Evolutionary conservation across 306 rosid genomes (phyloP).

Genomic region (Fagus crenata): DNA sequence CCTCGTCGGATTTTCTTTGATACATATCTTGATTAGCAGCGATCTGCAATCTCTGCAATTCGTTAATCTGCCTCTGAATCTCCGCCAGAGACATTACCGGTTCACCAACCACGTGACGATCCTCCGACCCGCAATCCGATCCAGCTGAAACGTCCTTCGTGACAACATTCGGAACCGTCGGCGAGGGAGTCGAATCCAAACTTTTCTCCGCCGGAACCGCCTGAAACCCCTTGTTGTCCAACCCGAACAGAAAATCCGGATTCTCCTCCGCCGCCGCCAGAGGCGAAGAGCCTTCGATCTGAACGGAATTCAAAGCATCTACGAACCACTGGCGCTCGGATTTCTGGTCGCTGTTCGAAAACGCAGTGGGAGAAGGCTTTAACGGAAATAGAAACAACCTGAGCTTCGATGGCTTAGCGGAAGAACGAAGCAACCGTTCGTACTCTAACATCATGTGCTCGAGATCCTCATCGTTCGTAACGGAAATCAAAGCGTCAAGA

Average conservation of each 20-base stretch:
- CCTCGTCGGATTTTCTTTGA: conserved; percentile 52
- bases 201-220: conserved; percentile 34
- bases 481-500: conserved; percentile 86
- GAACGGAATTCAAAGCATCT: conserved; percentile 81
- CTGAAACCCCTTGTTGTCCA: conserved; percentile 55
- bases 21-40: conserved; percentile 35
- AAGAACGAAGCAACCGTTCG: conserved; percentile 66
- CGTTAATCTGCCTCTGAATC: conserved; percentile 58
- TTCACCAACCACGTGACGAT: conserved; percentile 42
- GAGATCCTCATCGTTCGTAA: conserved; percentile 81
- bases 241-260: conserved; percentile 79
- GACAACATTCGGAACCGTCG: conserved; percentile 36
- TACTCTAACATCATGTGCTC: conserved; percentile 84
- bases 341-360: conserved; percentile 24
- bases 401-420: conserved; percentile 69
- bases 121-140: conserved; percentile 50
- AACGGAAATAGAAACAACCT: conserved; percentile 65
- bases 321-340: conserved; percentile 78
- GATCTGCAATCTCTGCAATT: conserved; percentile 52
- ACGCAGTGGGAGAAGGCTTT: neutral
- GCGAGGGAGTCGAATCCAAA: conserved; percentile 33
- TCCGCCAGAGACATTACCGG: conserved; percentile 40
- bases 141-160: conserved; percentile 39
- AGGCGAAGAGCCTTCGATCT: conserved; percentile 50
- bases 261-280: conserved; percentile 39